Evolutionary conservation across 2,329 filamentous ascomycete species (phyloP), one percentile per base, ranked within the genome.

Genomic region (Diaporthe citriasiana): DNA sequence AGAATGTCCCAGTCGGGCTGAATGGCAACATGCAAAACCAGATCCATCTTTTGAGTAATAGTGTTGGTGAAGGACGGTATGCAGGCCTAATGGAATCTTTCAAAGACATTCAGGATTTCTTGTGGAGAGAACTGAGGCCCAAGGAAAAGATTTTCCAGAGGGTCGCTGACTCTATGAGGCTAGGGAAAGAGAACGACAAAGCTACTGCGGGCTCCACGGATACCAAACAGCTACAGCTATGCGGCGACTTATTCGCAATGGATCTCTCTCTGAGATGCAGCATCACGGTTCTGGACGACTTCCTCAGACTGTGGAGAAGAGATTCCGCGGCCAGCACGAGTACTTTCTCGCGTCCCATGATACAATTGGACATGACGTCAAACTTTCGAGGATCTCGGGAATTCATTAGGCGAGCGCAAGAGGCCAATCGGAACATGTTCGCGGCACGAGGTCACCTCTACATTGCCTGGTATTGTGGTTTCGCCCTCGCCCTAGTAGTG

Each of bases 361-460:
- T 60, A 1, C 3, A 19, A 3, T 1, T 82, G 1, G 78, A 84
- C 38, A 74, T 83, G 87, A 88, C 0, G 66, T 59, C 2, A 40
- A 60, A 60, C 35, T 27, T 60, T 12, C n/a, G 56, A 42, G 13
- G 35, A 0, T 19, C 35, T 4, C 56, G 19, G n/a, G 3, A 8
- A 2, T 42, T 60, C 1, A 60, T 40, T 13, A 27, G 1, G 13
- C 12, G 4, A 5, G 56, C 56, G 13, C 7, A 25, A 4, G 68
- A 50, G 0, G 79, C 82, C 0, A 80, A 79, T 4, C 81, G 85
- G 42, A 79, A 83, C 1, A 80, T 84, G 3, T 84, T 88, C n/a
- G 80, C 87, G 74, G 82, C 85, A 0, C 87, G 91, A 77, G 88
- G 84, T 0, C 82, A 87, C 57, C 80, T 91, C 35, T 88, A 87